phyloP scores from a whole-genome alignment of 2,329 filamentous ascomycete species.

The Curvularia hawaiiensis region DNA sequence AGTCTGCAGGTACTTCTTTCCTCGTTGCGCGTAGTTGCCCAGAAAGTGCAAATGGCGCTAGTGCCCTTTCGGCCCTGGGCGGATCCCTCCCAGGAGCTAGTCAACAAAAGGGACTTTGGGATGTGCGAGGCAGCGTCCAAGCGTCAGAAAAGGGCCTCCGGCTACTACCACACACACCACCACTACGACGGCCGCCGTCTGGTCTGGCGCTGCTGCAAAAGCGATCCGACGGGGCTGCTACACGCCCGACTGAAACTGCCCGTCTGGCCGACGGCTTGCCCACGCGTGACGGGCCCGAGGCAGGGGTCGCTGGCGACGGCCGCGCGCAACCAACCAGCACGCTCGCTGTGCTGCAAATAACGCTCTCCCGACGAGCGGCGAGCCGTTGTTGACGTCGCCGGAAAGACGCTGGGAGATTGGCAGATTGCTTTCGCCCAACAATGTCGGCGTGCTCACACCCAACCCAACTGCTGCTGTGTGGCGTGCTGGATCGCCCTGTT shows the following conservation, averaged over 20 bases:
- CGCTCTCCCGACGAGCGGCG: constrained; percentile 3
- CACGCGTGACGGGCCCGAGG: constrained; percentile 6
- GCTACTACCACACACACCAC: background rate
- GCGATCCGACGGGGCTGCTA: background rate
- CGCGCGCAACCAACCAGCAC: constrained; percentile 8
- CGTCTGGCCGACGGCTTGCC: constrained; percentile 1
- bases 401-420: background rate
- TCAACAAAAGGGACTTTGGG: constrained; percentile 19
- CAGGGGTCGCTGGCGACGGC: background rate
- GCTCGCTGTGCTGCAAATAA: constrained; percentile 3
- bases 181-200: too few species aligned
- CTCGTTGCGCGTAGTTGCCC: constrained; percentile 40
- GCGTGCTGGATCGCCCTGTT: constrained; percentile 15
- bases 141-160: constrained; percentile 10
- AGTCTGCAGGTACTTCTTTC: constrained; percentile 46
- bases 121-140: constrained; percentile 24
- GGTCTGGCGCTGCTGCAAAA: background rate
- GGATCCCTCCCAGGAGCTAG: constrained; percentile 24
- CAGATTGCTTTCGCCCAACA: constrained; percentile 25
- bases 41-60: constrained; percentile 37
- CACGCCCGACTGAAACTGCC: constrained; percentile 3
- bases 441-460: constrained; percentile 5
- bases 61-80: constrained; percentile 26
- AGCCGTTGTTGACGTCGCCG: constrained; percentile 1
- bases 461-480: constrained; percentile 3